These are phyloP conservation scores for Alternaria incomplexa DNA, from an alignment of 2,329 filamentous ascomycete genomes.

Conservation along the genomic window DNA sequence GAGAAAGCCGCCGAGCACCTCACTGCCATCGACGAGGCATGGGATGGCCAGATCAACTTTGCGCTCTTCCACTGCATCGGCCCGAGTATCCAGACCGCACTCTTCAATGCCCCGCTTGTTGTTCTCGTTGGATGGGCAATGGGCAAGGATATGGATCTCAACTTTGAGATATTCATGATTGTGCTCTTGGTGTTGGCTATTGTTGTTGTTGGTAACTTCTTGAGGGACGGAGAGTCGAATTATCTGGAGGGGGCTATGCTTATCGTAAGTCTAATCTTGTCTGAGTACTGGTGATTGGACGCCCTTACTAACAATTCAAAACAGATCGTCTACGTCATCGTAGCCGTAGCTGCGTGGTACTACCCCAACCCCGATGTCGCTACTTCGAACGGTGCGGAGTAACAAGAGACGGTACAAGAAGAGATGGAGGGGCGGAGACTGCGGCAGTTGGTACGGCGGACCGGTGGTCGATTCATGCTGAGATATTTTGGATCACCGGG, in stretches of 20 bases:
- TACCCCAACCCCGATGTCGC: constrained; percentile 61
- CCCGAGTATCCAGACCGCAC: constrained; percentile 85
- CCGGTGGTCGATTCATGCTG: not conserved
- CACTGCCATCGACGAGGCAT: constrained; percentile 83
- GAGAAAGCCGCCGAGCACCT: constrained; percentile 89
- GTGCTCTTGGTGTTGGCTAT: constrained; percentile 82
- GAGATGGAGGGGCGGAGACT: fast-evolving
- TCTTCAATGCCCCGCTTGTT: constrained; percentile 84
- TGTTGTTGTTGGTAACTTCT: constrained; percentile 84
- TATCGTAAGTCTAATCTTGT: constrained; percentile 51
- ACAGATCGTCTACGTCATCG: constrained; percentile 66
- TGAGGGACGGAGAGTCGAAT: constrained; percentile 87
- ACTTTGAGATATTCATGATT: constrained; percentile 89
- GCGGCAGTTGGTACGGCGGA: not conserved
- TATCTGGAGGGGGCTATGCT: constrained; percentile 87
- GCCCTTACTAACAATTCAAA: not conserved
- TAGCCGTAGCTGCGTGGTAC: constrained; percentile 67
- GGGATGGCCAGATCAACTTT: constrained; percentile 82
- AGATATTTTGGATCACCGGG: not conserved
- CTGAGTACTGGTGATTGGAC: not conserved
- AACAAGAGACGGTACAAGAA: not conserved
- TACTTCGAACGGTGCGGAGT: constrained; percentile 28
- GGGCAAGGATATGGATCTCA: constrained; percentile 73
- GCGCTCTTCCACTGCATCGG: constrained; percentile 85
- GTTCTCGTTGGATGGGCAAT: constrained; percentile 84